Evolutionary conservation across 2,329 filamentous ascomycete species (phyloP), one percentile per base, ranked within the genome.

Genomic region (Apiospora marii): DNA sequence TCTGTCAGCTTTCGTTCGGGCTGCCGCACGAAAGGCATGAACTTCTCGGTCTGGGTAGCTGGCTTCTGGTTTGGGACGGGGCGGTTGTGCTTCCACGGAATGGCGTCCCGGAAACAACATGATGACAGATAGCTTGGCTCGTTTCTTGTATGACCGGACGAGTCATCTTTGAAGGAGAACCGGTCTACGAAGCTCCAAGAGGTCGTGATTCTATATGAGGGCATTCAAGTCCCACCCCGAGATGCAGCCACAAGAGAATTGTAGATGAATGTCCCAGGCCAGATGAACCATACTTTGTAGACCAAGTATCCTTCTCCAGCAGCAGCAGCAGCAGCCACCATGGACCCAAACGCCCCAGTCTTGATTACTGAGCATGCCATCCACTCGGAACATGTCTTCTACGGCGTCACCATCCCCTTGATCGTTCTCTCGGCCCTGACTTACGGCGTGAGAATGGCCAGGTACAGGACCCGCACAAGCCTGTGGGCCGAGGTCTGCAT

Each of bases 401-500:
- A 27, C 12, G 64, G 34, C 4, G 64, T 68, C 34, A 68, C 64
- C 6, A 24, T 46, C 3, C 64, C 64, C 6, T 19, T 68, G 41
- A 7, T 68, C 2, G n/a, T 27, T 3, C n/a, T 68, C 0, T 43
- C 64, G 4, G 37, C 14, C 3, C 2, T 46, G 37, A 46, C 64
- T 0, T 68, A 44, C 7, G 64, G 64, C 16, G n/a, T 68, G 37
- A 24, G 64, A 19, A 43, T 68, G 43, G 34, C 37, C n/a, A 16
- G 64, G 22, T 68, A 46, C 6, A 44, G 64, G 22, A 44, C 64
- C 22, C 37, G 37, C n/a, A 68, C 37, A 68, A 46, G 43, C 13
- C 27, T 43, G 1, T 68, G 67, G 58, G 67, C 67, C 2, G 67
- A 68, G 41, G n/a, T 27, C 13, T 68, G 67, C 67, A 68, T 68